Conservation (phyloP, 2,329 filamentous ascomycete genomes). For the Monilinia fructicola region DNA sequence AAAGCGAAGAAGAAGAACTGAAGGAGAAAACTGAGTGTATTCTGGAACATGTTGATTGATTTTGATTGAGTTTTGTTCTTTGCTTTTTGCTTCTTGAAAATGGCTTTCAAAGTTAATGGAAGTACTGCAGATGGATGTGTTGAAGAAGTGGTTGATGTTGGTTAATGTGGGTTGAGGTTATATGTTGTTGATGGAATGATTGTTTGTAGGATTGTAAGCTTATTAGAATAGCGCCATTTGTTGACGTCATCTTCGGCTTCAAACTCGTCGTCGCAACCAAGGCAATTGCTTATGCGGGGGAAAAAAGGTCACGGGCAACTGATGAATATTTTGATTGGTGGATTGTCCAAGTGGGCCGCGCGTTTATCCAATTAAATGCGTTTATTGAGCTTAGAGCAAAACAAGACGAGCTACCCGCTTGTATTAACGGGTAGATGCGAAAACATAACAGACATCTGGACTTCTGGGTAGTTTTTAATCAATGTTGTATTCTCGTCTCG, state of each 20-base stretch:
- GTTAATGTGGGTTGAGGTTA: background rate
- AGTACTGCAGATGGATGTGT: background rate
- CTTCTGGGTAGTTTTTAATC: too few species aligned
- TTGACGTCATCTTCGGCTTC: constrained; percentile 12
- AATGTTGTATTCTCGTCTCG: too few species aligned
- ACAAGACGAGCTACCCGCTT: background rate
- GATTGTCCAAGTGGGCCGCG: background rate
- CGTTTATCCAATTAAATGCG: background rate
- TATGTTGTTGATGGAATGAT: constrained; percentile 2
- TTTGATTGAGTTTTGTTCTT: background rate
- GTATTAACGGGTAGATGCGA: too few species aligned
- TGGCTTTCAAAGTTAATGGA: background rate
- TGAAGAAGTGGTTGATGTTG: background rate
- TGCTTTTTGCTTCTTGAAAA: background rate
- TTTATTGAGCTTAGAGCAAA: background rate
- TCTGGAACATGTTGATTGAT: constrained; percentile 25
- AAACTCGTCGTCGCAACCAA: background rate
- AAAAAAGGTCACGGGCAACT: background rate
- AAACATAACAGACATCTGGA: background rate
- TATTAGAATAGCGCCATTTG: background rate
- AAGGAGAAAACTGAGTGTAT: constrained; percentile 46
- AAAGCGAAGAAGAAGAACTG: constrained; percentile 54
- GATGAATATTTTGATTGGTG: background rate
- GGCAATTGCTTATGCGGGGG: constrained; percentile 1
- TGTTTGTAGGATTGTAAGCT: background rate